Evolutionary conservation across 2,329 filamentous ascomycete species (phyloP).

Genomic region (Colletotrichum tabaci): DNA sequence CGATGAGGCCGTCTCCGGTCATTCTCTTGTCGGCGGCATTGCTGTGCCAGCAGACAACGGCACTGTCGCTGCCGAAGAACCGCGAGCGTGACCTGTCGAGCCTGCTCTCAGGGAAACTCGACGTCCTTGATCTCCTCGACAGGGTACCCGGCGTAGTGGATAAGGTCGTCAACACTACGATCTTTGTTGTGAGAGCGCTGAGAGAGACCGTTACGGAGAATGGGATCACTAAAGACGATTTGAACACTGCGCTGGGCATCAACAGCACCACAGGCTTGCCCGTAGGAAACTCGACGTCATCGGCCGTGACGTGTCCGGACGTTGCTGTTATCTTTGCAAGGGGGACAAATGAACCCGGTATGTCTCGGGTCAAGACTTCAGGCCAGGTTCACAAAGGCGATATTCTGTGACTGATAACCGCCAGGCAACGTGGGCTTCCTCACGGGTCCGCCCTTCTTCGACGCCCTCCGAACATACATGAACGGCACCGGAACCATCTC

Average conservation of each 20-base stretch:
- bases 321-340: slow-evolving; percentile 41
- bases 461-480: slow-evolving; percentile 44
- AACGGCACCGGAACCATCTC: slow-evolving; percentile 43
- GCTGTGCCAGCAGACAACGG: slow-evolving; percentile 20
- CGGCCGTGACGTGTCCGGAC: slow-evolving; percentile 34
- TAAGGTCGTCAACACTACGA: slow-evolving; percentile 34
- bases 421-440: slow-evolving; percentile 50
- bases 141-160: slow-evolving; percentile 23
- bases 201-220: slow-evolving; percentile 40
- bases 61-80: slow-evolving; percentile 21
- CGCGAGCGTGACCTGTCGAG: slow-evolving; percentile 30
- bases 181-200: slow-evolving; percentile 39
- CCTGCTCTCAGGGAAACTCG: slow-evolving; percentile 31
- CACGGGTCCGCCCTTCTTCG: slow-evolving; percentile 48
- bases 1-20: slow-evolving; percentile 28
- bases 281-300: slow-evolving; percentile 4
- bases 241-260: slow-evolving; percentile 27
- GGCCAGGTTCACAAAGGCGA: neutral
- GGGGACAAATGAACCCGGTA: slow-evolving; percentile 43
- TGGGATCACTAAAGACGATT: slow-evolving; percentile 36
- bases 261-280: slow-evolving; percentile 32
- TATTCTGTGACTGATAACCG: slow-evolving; percentile 14
- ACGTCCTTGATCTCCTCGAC: slow-evolving; percentile 39
- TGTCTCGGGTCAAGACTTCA: neutral
- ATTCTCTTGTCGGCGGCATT: slow-evolving; percentile 27